Conservation (phyloP, 2,329 filamentous ascomycete genomes). For the Trichophaea hybrida region DNA sequence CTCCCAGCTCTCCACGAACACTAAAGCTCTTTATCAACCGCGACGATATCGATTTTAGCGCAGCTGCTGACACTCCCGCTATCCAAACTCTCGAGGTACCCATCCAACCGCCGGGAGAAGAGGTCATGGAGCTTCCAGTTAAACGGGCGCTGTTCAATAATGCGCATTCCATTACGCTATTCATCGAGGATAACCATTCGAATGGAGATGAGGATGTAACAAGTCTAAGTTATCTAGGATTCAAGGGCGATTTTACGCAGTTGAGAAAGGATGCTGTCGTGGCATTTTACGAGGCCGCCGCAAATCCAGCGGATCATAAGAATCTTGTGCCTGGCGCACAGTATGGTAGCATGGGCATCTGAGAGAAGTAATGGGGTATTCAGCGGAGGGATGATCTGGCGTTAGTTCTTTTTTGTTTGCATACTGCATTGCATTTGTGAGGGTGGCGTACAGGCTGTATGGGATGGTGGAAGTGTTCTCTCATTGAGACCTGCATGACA, state of each 20-base stretch:
- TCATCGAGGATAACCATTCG: slow-evolving; percentile 72
- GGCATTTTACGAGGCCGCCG: slow-evolving; percentile 85
- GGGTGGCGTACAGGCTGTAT: background rate
- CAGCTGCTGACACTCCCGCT: slow-evolving; percentile 52
- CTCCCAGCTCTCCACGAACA: slow-evolving; percentile 58
- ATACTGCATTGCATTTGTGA: background rate
- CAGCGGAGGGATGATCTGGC: too few species aligned
- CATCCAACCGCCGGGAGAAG: slow-evolving; percentile 38
- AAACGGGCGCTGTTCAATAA: slow-evolving; percentile 79
- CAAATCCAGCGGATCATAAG: slow-evolving; percentile 79
- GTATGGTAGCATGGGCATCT: slow-evolving; percentile 34
- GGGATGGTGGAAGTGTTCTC: background rate
- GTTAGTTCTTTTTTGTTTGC: too few species aligned
- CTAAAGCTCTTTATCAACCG: slow-evolving; percentile 80
- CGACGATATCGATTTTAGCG: slow-evolving; percentile 69
- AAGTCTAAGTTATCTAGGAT: slow-evolving; percentile 67
- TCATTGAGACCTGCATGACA: background rate
- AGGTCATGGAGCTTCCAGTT: slow-evolving; percentile 76
- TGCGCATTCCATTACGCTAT: slow-evolving; percentile 67
- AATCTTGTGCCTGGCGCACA: slow-evolving; percentile 24
- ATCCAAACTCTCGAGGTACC: slow-evolving; percentile 66
- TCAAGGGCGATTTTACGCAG: slow-evolving; percentile 88
- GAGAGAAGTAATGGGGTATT: slow-evolving; percentile 1
- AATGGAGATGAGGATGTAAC: slow-evolving; percentile 59
- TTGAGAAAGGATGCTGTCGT: slow-evolving; percentile 68